Evolutionary conservation across 495 filamentous ascomycete species (phyloP), one percentile per base, ranked within the genome.

Genomic region (Saxophila tyrrhenica): DNA sequence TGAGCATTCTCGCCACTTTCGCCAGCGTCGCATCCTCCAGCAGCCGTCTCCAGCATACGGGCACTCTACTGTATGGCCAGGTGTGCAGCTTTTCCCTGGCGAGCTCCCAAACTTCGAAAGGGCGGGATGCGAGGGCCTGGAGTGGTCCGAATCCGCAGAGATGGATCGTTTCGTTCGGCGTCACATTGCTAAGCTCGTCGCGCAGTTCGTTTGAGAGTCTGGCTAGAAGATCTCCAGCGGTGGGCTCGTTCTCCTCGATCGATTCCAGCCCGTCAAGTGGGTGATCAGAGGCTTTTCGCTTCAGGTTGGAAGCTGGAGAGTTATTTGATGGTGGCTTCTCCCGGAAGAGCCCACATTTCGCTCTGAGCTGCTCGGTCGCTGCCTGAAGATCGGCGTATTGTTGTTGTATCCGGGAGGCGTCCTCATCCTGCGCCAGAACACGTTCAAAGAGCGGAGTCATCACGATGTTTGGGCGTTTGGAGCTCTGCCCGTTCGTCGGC

Each of bases 11-110:
- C 22, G 25, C 56, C 13, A 32, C 56, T 47, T 58, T 61, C 29
- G 50, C 35, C 16, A 65, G 20, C 24, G 49, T 57, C 16, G 57
- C 62, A 17, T 62, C 60, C 39, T 60, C 60, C 32, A 57, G 63
- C 8, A 65, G 55, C 23, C 60, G 39, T 15, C 56, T 50, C 62
- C 62, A 65, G 32, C 52, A 50, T 11, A n/a, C n/a, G 13, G 53
- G 62, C 21, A 65, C 62, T 3, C 55, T 23, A 2, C 48, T 35
- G 45, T 55, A 62, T 9, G 50, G 60, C 16, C 48, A 61, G 23
- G 50, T 53, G 44, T 65, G 50, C 10, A 63, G 49, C 48, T 61
- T 65, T 11, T 56, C 35, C 21, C 57, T 38, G 3, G 60, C 60
- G 2, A 65, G 54, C 17, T 48, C 47, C 25, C 62, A 32, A 16